Conservation (phyloP, 1,284 basidiomycete genomes). For the Austroboletus niveus region DNA sequence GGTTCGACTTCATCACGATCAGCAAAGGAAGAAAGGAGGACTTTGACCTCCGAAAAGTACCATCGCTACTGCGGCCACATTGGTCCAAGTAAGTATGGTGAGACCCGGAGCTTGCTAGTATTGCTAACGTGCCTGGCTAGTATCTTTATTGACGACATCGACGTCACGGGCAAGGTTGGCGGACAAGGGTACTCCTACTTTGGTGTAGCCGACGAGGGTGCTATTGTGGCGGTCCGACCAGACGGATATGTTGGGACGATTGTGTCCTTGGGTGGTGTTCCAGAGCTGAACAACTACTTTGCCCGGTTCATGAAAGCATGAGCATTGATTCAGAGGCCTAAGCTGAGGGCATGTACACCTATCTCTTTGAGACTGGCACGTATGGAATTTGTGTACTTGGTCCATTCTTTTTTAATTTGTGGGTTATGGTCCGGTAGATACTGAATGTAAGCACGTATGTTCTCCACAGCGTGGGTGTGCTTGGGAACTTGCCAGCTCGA, state of each 20-base stretch:
- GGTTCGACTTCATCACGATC: constrained; percentile 54
- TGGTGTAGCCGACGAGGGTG: constrained; percentile 45
- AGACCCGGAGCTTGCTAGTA: not conserved
- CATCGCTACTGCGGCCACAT: constrained; percentile 51
- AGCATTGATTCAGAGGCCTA: no score
- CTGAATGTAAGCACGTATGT: no score
- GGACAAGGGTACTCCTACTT: constrained; percentile 46
- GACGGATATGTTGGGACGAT: constrained; percentile 59
- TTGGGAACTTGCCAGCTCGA: no score
- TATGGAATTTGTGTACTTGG: no score
- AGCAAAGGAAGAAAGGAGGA: constrained; percentile 45
- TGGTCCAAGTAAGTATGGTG: constrained; percentile 58
- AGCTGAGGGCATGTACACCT: no score
- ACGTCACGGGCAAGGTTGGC: constrained; percentile 34
- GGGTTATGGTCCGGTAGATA: no score
- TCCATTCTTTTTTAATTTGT: no score
- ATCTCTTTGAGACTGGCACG: no score
- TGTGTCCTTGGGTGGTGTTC: constrained; percentile 34
- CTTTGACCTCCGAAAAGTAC: constrained; percentile 50
- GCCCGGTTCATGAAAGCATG: constrained; percentile 23
- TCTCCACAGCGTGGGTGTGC: no score
- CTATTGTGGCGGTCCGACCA: constrained; percentile 52
- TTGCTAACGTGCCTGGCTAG: constrained; percentile 30
- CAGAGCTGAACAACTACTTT: constrained; percentile 40
- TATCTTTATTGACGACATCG: constrained; percentile 41